These are phyloP conservation scores for Phascolomyces articulosus DNA, from an alignment of 371 early-diverging fungal genomes.

Conservation along the genomic window DNA sequence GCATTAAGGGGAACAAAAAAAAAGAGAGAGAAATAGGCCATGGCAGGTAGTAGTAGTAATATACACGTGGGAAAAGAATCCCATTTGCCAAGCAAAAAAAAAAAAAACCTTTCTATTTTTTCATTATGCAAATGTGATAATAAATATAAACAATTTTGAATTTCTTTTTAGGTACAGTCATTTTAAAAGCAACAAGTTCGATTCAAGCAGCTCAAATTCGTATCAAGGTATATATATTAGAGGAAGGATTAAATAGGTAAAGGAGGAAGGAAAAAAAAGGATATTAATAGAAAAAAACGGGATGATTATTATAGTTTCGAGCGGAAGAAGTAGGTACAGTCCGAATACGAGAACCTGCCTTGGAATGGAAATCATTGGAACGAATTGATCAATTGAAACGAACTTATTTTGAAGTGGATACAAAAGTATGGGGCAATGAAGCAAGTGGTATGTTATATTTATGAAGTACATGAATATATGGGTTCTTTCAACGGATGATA, in stretches of 20 bases:
- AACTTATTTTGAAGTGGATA: conserved; percentile 35
- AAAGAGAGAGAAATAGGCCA: too few relatives aligned
- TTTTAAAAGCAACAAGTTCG: conserved; percentile 25
- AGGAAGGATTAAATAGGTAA: not conserved
- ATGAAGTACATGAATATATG: too few relatives aligned
- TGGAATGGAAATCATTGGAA: conserved; percentile 15
- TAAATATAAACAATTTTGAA: too few relatives aligned
- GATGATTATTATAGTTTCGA: conserved; percentile 41
- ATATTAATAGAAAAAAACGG: not conserved
- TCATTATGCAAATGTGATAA: not conserved
- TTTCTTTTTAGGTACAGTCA: conserved; percentile 26
- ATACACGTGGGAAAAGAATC: too few relatives aligned
- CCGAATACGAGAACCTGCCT: conserved; percentile 22
- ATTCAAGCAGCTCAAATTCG: conserved; percentile 38
- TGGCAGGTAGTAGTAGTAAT: not conserved
- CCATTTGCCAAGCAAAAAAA: not conserved
- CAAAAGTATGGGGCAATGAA: conserved; percentile 41
- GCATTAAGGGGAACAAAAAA: too few relatives aligned
- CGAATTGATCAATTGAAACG: conserved; percentile 34
- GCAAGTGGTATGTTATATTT: conserved; percentile 27
- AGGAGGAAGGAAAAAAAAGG: not conserved
- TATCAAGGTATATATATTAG: conserved; percentile 28
- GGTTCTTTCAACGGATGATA: not conserved
- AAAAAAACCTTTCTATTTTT: too few relatives aligned
- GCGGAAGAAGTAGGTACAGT: conserved; percentile 45